phyloP scores from a whole-genome alignment of 345 rosid species.

The Garcia nutans region DNA sequence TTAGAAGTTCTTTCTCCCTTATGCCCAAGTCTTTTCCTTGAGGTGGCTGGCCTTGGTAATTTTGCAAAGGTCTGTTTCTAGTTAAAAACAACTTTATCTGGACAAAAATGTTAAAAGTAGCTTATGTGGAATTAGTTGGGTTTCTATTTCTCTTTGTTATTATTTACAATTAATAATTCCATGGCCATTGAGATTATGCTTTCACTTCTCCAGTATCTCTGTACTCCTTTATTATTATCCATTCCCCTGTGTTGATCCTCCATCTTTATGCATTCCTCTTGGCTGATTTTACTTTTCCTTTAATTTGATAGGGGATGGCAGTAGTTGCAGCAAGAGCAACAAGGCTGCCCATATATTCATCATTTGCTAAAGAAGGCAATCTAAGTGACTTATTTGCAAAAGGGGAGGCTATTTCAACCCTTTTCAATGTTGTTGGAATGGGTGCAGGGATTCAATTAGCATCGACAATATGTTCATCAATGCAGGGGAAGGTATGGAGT shows the following conservation, averaged over 20 bases:
- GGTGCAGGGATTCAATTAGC: conserved; percentile 89
- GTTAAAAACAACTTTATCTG: neutral
- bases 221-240: neutral
- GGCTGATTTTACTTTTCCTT: conserved; percentile 18
- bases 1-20: conserved; percentile 88
- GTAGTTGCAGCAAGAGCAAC: conserved; percentile 97
- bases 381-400: conserved; percentile 96
- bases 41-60: conserved; percentile 96
- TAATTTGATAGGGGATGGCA: conserved; percentile 80
- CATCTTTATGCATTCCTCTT: neutral
- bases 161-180: neutral
- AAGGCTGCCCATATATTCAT: conserved; percentile 86
- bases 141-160: conserved; percentile 11
- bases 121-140: neutral
- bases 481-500: conserved; percentile 74
- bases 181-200: neutral
- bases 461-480: conserved; percentile 81
- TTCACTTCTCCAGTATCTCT: neutral
- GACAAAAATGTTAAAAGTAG: neutral
- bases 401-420: conserved; percentile 98
- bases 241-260: neutral
- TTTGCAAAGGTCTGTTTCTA: conserved; percentile 66
- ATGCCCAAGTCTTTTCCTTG: conserved; percentile 87
- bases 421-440: conserved; percentile 77
- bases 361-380: conserved; percentile 97